These are phyloP conservation scores for Boletus pseudo-olivaceus DNA, from an alignment of 768 basidiomycete genomes.

Conservation along the genomic window DNA sequence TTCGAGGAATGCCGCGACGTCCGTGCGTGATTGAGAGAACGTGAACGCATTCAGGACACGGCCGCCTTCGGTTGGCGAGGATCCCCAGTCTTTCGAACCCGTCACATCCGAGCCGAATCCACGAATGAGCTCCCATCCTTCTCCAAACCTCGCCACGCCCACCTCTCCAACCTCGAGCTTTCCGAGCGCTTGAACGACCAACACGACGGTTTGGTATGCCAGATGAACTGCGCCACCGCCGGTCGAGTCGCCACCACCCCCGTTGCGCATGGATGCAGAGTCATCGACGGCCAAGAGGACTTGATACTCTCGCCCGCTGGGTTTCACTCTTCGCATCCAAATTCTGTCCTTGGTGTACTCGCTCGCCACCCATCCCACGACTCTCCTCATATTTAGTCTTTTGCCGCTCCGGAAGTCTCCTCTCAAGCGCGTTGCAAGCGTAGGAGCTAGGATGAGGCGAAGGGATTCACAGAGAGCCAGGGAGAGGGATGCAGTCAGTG, in stretches of 20 bases:
- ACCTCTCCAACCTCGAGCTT: constrained; percentile 96
- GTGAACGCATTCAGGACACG: constrained; percentile 76
- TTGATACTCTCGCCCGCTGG: constrained; percentile 94
- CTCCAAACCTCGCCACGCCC: constrained; percentile 87
- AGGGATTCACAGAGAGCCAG: constrained; percentile 94
- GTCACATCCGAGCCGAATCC: constrained; percentile 82
- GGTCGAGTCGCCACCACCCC: constrained; percentile 2
- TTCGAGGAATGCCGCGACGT: constrained; percentile 80
- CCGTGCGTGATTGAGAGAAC: constrained; percentile 87
- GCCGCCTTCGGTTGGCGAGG: constrained; percentile 26
- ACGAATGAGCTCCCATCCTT: constrained; percentile 83
- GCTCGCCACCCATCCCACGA: constrained; percentile 95
- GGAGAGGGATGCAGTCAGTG: constrained; percentile 86
- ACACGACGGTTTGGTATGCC: constrained; percentile 88
- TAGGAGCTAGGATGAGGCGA: constrained; percentile 93
- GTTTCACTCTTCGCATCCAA: constrained; percentile 92
- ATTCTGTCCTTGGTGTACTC: constrained; percentile 99
- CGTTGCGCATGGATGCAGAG: constrained; percentile 80
- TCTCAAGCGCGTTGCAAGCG: constrained; percentile 86
- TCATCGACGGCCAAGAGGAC: constrained; percentile 93
- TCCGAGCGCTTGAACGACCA: constrained; percentile 86
- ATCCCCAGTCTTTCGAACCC: constrained; percentile 52
- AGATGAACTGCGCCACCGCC: constrained; percentile 58
- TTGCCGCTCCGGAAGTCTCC: constrained; percentile 99
- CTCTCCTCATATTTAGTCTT: constrained; percentile 97